Percentiles rank a stretch among this genome's conserved stretches.
Conservation (phyloP, 164 flowering plant species). For the Litsea cubeba region DNA sequence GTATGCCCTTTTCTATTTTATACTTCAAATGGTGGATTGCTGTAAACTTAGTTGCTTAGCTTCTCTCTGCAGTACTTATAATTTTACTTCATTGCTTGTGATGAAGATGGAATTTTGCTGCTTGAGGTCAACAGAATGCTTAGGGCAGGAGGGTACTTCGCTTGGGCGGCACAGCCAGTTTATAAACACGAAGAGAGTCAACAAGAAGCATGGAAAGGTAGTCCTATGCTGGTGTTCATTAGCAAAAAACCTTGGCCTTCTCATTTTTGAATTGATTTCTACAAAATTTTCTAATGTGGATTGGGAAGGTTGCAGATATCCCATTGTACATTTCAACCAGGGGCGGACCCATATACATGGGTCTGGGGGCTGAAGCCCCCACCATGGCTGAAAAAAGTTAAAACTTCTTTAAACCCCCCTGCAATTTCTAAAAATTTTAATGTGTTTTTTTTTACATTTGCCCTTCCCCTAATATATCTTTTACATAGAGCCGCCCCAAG, state of each 20-base stretch:
- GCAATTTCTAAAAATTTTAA: too few relatives aligned
- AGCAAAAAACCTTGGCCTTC: neutral
- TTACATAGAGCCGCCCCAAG: too few relatives aligned
- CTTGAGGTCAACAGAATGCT: conserved; percentile 87
- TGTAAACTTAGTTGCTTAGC: neutral
- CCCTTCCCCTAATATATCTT: too few relatives aligned
- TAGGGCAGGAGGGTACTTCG: conserved; percentile 82
- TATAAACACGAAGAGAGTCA: conserved; percentile 69
- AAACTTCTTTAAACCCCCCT: too few relatives aligned
- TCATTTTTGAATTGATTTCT: too few relatives aligned
- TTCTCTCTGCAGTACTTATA: neutral
- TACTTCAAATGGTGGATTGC: neutral
- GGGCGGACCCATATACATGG: too few relatives aligned
- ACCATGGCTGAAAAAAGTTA: too few relatives aligned
- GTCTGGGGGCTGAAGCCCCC: too few relatives aligned
- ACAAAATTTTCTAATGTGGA: neutral
- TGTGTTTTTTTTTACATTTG: too few relatives aligned
- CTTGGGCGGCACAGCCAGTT: conserved; percentile 97
- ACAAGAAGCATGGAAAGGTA: conserved; percentile 86
- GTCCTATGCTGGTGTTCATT: neutral
- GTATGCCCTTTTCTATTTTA: conserved; percentile 23
- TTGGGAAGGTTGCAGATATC: neutral
- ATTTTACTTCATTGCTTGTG: conserved; percentile 5
- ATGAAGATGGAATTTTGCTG: conserved; percentile 63
- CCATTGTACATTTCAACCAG: too few relatives aligned